A percentile compares a stretch with the other conserved stretches of the same genome.
These are phyloP conservation scores for Aspergillus taichungensis DNA, from an alignment of 495 filamentous ascomycete species.

Conservation along the genomic window DNA sequence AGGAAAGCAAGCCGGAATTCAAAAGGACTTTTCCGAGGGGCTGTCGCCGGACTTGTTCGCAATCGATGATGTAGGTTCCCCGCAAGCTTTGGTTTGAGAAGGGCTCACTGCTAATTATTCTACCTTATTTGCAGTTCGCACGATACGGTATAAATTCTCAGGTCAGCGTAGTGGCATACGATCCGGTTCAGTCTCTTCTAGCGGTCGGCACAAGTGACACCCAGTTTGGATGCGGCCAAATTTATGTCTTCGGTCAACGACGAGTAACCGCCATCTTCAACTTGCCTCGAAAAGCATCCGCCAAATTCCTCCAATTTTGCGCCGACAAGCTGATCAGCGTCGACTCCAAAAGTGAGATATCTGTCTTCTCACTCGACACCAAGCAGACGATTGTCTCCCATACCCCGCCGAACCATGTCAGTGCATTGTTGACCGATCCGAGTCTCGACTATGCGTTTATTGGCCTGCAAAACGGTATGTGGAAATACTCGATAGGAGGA, in stretches of 20 bases:
- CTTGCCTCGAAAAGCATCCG: conserved; percentile 56
- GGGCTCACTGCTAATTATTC: conserved; percentile 12
- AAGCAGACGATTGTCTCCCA: conserved; percentile 51
- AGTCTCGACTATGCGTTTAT: conserved; percentile 86
- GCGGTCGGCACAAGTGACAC: conserved; percentile 86
- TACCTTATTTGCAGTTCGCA: conserved; percentile 43
- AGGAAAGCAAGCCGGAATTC: conserved; percentile 86
- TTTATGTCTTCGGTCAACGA: conserved; percentile 83
- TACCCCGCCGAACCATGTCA: conserved; percentile 63
- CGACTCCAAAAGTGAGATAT: conserved; percentile 75
- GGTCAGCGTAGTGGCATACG: conserved; percentile 74
- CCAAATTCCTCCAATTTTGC: conserved; percentile 64
- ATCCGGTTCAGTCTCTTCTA: conserved; percentile 86
- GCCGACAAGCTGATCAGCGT: conserved; percentile 73
- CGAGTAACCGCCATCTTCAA: conserved; percentile 64
- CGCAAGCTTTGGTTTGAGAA: conserved; percentile 12
- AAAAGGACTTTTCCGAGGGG: conserved; percentile 78
- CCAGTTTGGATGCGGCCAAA: conserved; percentile 65
- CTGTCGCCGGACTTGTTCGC: conserved; percentile 65
- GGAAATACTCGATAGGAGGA: background rate
- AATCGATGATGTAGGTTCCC: conserved; percentile 62
- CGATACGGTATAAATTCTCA: conserved; percentile 86
- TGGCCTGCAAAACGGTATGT: conserved; percentile 58
- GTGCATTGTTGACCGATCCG: conserved; percentile 67
- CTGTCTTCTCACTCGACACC: conserved; percentile 65